Evolutionary conservation across 2,329 filamentous ascomycete genomes (phyloP).

Genomic region (Fusarium sp.): DNA sequence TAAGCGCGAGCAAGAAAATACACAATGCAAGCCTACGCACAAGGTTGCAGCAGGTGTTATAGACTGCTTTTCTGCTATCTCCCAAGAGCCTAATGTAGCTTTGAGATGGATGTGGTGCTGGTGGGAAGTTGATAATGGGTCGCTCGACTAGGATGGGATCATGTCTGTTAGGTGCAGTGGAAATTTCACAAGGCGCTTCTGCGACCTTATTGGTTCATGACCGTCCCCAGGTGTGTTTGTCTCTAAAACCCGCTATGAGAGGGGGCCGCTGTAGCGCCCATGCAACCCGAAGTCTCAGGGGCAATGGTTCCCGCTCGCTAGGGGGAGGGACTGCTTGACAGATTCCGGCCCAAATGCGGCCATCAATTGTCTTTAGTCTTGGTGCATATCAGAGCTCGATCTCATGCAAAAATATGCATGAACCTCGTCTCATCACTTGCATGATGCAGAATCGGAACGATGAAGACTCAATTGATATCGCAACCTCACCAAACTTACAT

Average conservation of each 20-base stretch:
- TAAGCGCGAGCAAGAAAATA: slow-evolving; percentile 7
- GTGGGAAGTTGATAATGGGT: slow-evolving; percentile 27
- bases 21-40: slow-evolving; percentile 14
- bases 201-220: slow-evolving; percentile 16
- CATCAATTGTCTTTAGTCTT: background rate
- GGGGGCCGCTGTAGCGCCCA: slow-evolving; percentile 22
- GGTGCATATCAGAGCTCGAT: slow-evolving; percentile 28
- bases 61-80: slow-evolving; percentile 16
- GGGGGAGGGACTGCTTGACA: slow-evolving; percentile 18
- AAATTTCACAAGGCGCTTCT: slow-evolving; percentile 22
- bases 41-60: slow-evolving; percentile 30
- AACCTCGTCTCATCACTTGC: slow-evolving; percentile 19
- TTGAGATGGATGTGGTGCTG: slow-evolving; percentile 15
- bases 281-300: slow-evolving; percentile 18
- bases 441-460: slow-evolving; percentile 15
- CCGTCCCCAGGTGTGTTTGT: slow-evolving; percentile 17
- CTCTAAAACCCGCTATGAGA: slow-evolving; percentile 23
- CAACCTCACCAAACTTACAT: background rate
- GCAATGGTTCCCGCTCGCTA: slow-evolving; percentile 15
- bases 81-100: slow-evolving; percentile 18
- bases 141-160: slow-evolving; percentile 35
- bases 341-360: slow-evolving; percentile 22
- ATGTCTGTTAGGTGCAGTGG: slow-evolving; percentile 20
- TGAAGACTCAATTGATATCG: background rate
- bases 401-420: slow-evolving; percentile 33